These are phyloP conservation scores for Hypomontagnella submonticulosa DNA, from an alignment of 495 filamentous ascomycete species.

Conservation along the genomic window DNA sequence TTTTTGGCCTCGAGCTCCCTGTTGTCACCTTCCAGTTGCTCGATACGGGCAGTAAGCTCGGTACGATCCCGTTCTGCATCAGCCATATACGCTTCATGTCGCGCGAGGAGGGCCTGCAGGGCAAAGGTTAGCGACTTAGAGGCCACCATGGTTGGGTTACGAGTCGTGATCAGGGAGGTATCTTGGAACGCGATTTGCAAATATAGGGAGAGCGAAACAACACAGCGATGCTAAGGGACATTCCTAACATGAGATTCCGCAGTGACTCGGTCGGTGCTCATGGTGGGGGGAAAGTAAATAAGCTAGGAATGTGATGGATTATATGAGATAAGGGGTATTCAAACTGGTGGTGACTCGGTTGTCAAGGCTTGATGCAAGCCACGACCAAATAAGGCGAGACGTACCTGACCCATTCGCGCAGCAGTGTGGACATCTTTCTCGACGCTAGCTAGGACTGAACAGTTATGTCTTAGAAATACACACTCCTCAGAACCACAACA, in stretches of 20 bases:
- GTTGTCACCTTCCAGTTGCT: constrained; percentile 81
- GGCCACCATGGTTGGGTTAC: constrained; percentile 49
- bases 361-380: constrained; percentile 13
- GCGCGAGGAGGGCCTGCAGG: constrained; percentile 86
- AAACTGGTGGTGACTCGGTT: constrained; percentile 9
- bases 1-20: constrained; percentile 77
- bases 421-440: constrained; percentile 89
- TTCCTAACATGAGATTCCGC: constrained; percentile 14
- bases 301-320: constrained; percentile 26
- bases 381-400: constrained; percentile 41
- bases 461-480: constrained; percentile 80
- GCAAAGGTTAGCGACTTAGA: constrained; percentile 69
- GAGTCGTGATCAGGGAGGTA: constrained; percentile 12
- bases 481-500: constrained; percentile 89
- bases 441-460: constrained; percentile 78
- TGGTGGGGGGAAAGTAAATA: constrained; percentile 16
- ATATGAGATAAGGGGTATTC: constrained; percentile 24
- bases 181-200: constrained; percentile 23
- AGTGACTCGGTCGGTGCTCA: constrained; percentile 1
- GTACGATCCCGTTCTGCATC: constrained; percentile 85
- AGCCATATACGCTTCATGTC: constrained; percentile 92
- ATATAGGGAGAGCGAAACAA: constrained; percentile 8
- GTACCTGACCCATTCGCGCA: constrained; percentile 87
- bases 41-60: constrained; percentile 75
- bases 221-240: constrained; percentile 16